Base-by-base conservation (phyloP, 768 basidiomycete species). In the Amanita rubescens region DNA sequence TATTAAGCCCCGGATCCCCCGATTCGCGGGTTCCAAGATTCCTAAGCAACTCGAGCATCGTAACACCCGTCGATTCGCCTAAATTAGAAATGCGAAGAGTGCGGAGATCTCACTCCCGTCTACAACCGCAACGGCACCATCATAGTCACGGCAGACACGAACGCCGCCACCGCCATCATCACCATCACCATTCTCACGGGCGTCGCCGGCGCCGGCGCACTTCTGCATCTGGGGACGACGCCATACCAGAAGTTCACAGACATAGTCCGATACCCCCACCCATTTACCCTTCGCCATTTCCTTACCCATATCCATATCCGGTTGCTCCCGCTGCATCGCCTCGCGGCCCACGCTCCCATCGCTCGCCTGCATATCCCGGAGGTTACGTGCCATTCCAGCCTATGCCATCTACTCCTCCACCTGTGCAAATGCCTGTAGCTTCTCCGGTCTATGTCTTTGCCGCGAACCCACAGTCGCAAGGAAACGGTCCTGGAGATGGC, bases 271-370 rank as follows among this genome's bases (percentile, higher is more conserved):
- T 68, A 33, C 60, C 69, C 0, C 60, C 68, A 1, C 56, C 65
- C 9, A 61, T 68, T 1, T 73, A 70, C 54, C 68, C 71, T 1
- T 70, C 64, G 51, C 62, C 67, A 0, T 69, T 67, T 53, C 63
- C 66, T 7, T 60, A 62, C 42, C 64, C 64, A 12, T 61, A 64
- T 30, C 52, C 60, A 8, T 70, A 65, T 41, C 62, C 63, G 15
- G 51, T 63, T 10, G 45, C 56, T 14, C 44, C 61, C 49, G 30
- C 55, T 19, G 51, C 59, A 27, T 59, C 60, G 0, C 59, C 57
- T n/a, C 60, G 56, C 42, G 64, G 60, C 6, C 59, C 59, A 24
- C 62, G 60, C 22, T 54, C 62, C 2, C 60, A 61, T 37, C 60
- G 59, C 42, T 52, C 58, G 9, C 63, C 64, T 63, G 6, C 62